These are phyloP conservation scores for Globisporangium apiculatum DNA, from an alignment of 352 stramenopile genomes.

Conservation along the genomic window DNA sequence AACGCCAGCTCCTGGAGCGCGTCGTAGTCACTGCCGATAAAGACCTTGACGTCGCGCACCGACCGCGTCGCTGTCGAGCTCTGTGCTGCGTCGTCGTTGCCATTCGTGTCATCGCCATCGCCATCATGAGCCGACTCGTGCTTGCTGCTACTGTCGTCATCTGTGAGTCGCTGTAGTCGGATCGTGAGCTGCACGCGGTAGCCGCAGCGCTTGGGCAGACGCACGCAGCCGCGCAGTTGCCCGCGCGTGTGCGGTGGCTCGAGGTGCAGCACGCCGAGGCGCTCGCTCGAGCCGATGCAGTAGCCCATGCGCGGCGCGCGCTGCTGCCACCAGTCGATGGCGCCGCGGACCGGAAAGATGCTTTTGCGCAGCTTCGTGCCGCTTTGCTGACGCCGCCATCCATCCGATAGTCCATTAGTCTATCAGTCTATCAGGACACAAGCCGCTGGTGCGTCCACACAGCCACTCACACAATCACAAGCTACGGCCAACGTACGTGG, in stretches of 20 bases:
- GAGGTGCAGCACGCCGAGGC: slow-evolving; percentile 2
- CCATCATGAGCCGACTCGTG: too few relatives aligned
- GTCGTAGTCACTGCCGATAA: slow-evolving; percentile 50
- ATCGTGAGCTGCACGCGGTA: slow-evolving; percentile 37
- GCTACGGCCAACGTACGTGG: slow-evolving; percentile 24
- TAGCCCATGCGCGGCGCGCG: slow-evolving; percentile 25
- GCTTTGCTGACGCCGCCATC: slow-evolving; percentile 28
- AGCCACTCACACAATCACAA: too few relatives aligned
- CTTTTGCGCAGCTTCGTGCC: slow-evolving; percentile 34
- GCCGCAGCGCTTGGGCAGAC: slow-evolving; percentile 44
- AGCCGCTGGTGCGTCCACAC: too few relatives aligned
- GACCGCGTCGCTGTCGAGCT: background rate
- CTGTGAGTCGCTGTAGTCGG: background rate
- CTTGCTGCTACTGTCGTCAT: too few relatives aligned
- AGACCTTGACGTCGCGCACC: slow-evolving; percentile 26
- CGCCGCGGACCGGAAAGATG: slow-evolving; percentile 52
- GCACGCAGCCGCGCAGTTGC: slow-evolving; percentile 25
- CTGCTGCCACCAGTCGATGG: slow-evolving; percentile 60
- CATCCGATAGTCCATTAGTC: too few relatives aligned
- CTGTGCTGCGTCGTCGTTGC: background rate
- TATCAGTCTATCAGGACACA: too few relatives aligned
- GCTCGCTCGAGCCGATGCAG: too few relatives aligned
- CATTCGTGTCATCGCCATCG: background rate
- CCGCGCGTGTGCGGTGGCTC: slow-evolving; percentile 13
- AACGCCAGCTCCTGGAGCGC: slow-evolving; percentile 42